Conservation (phyloP, 306 rosid species). For the Glycine soja region DNA sequence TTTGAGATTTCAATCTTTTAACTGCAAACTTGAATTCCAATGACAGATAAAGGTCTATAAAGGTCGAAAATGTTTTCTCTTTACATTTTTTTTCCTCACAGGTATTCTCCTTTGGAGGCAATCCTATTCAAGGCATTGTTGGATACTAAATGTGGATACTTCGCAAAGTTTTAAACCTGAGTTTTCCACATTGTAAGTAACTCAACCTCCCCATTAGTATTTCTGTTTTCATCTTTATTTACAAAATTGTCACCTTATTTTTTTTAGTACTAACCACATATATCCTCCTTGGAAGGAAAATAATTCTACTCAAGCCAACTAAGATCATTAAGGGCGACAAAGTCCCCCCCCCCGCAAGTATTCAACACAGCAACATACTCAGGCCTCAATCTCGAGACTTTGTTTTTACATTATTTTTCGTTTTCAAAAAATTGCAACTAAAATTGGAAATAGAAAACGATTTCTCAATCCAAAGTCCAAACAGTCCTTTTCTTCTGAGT, state of each 20-base stretch:
- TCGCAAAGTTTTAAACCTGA: background rate
- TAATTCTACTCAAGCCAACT: background rate
- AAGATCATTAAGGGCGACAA: background rate
- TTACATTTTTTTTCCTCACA: no score
- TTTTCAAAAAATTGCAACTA: background rate
- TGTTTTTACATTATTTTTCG: background rate
- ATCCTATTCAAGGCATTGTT: background rate
- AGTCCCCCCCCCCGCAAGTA: background rate
- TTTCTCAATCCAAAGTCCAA: background rate
- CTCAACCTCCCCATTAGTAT: background rate
- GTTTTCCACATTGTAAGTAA: background rate
- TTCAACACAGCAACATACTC: background rate
- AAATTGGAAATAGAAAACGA: background rate
- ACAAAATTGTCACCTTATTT: background rate
- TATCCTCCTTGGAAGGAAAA: background rate
- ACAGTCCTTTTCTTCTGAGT: background rate
- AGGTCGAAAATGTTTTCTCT: background rate
- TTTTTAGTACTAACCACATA: background rate
- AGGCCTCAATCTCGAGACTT: background rate
- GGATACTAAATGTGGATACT: background rate
- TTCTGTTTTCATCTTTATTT: background rate
- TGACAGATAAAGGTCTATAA: background rate
- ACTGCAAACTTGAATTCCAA: conserved; percentile 7
- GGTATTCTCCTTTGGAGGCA: background rate
- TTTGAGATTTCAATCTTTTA: conserved; percentile 9